phyloP scores from a whole-genome alignment of 2,329 filamentous ascomycete genomes.

The Fusarium neocosmosporiellum region DNA sequence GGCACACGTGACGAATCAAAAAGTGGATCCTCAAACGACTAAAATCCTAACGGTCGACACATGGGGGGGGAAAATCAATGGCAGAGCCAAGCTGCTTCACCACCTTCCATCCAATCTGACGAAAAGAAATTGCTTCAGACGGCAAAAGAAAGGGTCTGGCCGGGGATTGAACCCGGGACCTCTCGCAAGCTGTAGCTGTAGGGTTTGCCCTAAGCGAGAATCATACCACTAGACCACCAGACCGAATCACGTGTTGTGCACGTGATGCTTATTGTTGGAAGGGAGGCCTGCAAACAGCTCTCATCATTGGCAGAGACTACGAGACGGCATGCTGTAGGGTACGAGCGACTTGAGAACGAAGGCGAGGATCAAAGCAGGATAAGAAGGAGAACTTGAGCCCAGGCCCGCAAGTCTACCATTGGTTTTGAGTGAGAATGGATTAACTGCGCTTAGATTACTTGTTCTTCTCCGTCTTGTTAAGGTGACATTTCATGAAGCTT shows the following conservation, averaged over 20 bases:
- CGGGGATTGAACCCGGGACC: constrained; percentile 61
- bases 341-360: neutral
- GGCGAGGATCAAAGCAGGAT: neutral
- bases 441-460: too few species aligned
- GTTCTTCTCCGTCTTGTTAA: too few species aligned
- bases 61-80: neutral
- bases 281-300: accelerated
- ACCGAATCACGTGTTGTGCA: constrained; percentile 25
- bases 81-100: constrained; percentile 2
- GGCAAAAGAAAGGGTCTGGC: constrained; percentile 52
- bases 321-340: neutral
- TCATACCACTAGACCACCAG: constrained; percentile 43
- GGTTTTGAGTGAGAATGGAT: too few species aligned
- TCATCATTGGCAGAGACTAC: neutral
- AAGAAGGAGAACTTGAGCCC: too few species aligned
- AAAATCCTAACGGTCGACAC: neutral
- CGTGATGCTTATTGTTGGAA: constrained; percentile 16
- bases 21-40: too few species aligned
- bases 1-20: neutral
- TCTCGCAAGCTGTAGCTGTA: constrained; percentile 50
- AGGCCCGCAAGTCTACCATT: too few species aligned
- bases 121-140: constrained; percentile 45
- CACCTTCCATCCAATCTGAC: constrained; percentile 49
- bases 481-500: too few species aligned
- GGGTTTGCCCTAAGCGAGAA: neutral